phyloP scores from a whole-genome alignment of 2,329 filamentous ascomycete genomes.

The Ascochyta clinopodiicola region DNA sequence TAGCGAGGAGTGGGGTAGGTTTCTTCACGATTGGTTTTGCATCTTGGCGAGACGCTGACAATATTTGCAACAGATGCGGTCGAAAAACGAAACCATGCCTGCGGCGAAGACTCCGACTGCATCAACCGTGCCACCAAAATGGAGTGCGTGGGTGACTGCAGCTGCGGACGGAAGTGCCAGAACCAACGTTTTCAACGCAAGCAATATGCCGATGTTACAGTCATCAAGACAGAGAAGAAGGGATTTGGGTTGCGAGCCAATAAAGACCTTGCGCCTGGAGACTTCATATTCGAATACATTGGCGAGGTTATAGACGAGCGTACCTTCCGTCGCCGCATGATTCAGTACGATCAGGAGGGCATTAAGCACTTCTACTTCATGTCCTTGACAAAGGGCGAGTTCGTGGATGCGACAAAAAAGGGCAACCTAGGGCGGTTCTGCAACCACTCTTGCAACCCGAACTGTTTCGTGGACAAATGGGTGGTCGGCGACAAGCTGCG shows the following conservation, averaged over 20 bases:
- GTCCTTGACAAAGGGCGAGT: slow-evolving; percentile 95
- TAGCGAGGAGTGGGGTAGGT: slow-evolving; percentile 90
- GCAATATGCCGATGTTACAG: slow-evolving; percentile 87
- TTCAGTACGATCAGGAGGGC: slow-evolving; percentile 91
- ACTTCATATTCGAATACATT: slow-evolving; percentile 98
- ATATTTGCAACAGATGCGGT: slow-evolving; percentile 53
- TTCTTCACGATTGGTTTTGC: background rate
- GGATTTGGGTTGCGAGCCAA: slow-evolving; percentile 90
- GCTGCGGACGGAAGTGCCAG: slow-evolving; percentile 85
- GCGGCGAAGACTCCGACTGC: slow-evolving; percentile 95
- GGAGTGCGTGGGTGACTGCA: slow-evolving; percentile 88
- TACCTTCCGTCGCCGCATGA: slow-evolving; percentile 86
- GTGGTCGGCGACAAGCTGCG: slow-evolving; percentile 95
- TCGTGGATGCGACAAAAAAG: slow-evolving; percentile 96
- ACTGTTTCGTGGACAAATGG: slow-evolving; percentile 99
- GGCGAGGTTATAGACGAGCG: slow-evolving; percentile 96
- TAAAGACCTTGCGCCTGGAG: slow-evolving; percentile 75
- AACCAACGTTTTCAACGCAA: slow-evolving; percentile 94
- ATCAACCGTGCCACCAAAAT: slow-evolving; percentile 99
- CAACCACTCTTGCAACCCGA: slow-evolving; percentile 98
- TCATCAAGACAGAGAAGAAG: slow-evolving; percentile 98
- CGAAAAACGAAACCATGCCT: slow-evolving; percentile 74
- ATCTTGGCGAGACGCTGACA: slow-evolving; percentile 40
- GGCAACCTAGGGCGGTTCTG: slow-evolving; percentile 96
- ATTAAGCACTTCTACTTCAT: slow-evolving; percentile 99